A percentile compares a stretch with the other conserved stretches of the same genome.
Evolutionary conservation across 176 grass and related monocot genomes (phyloP).

Genomic region (Juncus inflexus): DNA sequence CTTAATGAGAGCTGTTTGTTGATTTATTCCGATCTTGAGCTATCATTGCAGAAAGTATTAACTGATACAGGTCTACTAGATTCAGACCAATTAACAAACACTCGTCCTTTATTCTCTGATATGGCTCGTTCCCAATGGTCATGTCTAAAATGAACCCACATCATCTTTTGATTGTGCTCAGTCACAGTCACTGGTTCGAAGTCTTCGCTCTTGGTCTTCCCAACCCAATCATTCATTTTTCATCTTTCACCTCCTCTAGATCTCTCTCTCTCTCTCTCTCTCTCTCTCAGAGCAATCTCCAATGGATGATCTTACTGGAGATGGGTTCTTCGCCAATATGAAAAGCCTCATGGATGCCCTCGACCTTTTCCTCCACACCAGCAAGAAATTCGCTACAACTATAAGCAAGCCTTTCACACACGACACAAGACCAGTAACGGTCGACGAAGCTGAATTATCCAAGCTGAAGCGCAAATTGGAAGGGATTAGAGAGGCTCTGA

Average conservation of each 20-base stretch:
- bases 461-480: constrained; percentile 27
- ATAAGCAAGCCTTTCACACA: constrained; percentile 24
- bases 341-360: constrained; percentile 10
- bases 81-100: too few relatives aligned
- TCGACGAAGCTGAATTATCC: constrained; percentile 11
- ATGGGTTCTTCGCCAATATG: background rate
- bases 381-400: constrained; percentile 25
- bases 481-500: constrained; percentile 25
- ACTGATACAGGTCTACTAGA: too few relatives aligned
- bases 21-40: too few relatives aligned
- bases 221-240: too few relatives aligned
- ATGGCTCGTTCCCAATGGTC: too few relatives aligned
- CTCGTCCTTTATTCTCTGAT: too few relatives aligned
- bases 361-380: constrained; percentile 21
- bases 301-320: background rate
- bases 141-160: too few relatives aligned
- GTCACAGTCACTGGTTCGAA: too few relatives aligned
- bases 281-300: constrained; percentile 1
- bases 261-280: background rate
- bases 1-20: too few relatives aligned
- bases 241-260: background rate
- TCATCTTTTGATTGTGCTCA: too few relatives aligned
- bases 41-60: too few relatives aligned
- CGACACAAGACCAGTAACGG: constrained; percentile 7
- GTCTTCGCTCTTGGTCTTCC: too few relatives aligned